phyloP scores from a whole-genome alignment of 257 asterid genomes.

The Parsonsia alboflavescens region DNA sequence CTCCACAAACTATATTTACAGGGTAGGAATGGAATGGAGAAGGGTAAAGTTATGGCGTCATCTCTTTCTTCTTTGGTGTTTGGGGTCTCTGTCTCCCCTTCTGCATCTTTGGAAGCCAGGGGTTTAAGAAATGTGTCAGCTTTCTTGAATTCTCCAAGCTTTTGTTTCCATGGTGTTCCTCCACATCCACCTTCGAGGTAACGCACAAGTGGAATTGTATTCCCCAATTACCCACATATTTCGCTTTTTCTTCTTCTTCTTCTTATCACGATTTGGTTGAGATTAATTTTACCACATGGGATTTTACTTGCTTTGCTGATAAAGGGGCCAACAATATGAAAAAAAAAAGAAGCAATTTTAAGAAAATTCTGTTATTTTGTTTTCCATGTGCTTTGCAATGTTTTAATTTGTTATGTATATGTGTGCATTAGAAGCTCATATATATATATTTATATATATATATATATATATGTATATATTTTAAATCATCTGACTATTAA shows the following conservation, averaged over 20 bases:
- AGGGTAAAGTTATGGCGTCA: conserved; percentile 40
- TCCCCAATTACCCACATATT: not conserved
- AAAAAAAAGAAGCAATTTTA: no score
- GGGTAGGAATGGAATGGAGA: not conserved
- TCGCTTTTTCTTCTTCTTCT: not conserved
- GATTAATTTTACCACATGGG: not conserved
- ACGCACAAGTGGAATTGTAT: not conserved
- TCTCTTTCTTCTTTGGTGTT: conserved; percentile 32
- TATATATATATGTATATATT: no score
- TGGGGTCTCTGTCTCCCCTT: conserved; percentile 30
- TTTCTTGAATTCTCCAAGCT: conserved; percentile 21
- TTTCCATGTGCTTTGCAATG: not conserved
- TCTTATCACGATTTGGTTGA: not conserved
- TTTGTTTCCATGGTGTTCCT: conserved; percentile 21
- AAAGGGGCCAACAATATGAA: not conserved
- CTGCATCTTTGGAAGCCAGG: conserved; percentile 24
- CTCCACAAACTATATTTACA: not conserved
- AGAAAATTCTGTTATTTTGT: not conserved
- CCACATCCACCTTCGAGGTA: conserved; percentile 45
- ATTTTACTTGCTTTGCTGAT: not conserved
- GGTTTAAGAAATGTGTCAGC: conserved; percentile 29
- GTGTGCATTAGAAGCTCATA: no score
- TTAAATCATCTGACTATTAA: no score
- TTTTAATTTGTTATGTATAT: not conserved
- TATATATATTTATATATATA: no score